Evolutionary conservation across 345 rosid genomes (phyloP).

Genomic region (Combretum micranthum): DNA sequence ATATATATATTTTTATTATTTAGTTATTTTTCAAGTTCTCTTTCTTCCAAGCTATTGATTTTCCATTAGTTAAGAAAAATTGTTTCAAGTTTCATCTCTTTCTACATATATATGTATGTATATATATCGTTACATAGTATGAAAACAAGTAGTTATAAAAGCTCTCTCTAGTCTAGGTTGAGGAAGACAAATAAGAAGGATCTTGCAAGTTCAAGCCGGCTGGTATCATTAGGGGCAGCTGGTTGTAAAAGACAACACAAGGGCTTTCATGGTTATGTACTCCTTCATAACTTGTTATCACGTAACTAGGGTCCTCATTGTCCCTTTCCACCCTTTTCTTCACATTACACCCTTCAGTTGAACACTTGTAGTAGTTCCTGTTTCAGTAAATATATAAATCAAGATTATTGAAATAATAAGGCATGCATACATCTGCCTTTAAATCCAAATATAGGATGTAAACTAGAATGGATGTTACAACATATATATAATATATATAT

Average conservation of each 20-base stretch:
- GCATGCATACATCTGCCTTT: no score
- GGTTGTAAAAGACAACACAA: constrained; percentile 26
- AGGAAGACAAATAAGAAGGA: constrained; percentile 3
- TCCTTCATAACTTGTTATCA: constrained; percentile 80
- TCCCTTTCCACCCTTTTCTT: constrained; percentile 90
- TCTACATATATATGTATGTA: no score
- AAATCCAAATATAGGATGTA: no score
- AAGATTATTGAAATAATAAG: neutral
- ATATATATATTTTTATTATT: no score
- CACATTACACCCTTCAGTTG: constrained; percentile 62
- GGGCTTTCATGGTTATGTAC: constrained; percentile 70
- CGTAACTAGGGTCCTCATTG: constrained; percentile 45
- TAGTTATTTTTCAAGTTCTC: no score
- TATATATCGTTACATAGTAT: no score
- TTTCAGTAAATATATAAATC: neutral
- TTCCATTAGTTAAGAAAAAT: no score
- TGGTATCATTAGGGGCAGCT: constrained; percentile 12
- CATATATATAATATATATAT: no score
- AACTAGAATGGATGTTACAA: no score
- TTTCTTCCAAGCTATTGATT: no score
- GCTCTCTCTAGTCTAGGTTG: neutral
- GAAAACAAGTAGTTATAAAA: neutral
- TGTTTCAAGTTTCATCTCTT: no score
- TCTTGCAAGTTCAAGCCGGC: no score
- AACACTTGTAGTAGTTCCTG: constrained; percentile 83